These are phyloP conservation scores for Chloroidium sp. DNA, from an alignment of 163 green algal genomes.

Conservation along the genomic window DNA sequence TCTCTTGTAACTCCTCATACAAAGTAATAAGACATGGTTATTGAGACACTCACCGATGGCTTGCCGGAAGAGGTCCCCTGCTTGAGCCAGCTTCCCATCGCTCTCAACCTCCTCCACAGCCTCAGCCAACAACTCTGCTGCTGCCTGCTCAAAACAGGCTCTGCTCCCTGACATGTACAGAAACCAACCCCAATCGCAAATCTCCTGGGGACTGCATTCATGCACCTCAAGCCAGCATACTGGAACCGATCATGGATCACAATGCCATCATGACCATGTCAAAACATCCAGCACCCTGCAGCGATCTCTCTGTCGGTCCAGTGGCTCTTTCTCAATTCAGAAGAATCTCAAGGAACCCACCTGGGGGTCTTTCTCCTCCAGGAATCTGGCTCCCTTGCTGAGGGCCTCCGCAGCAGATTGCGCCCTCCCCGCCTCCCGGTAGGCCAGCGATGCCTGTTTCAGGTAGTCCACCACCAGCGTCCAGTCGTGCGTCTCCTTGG, in stretches of 20 bases:
- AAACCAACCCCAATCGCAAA: no score
- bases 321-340: no score
- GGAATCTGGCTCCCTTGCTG: conserved; percentile 31
- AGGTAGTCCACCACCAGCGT: conserved; percentile 7
- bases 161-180: not conserved
- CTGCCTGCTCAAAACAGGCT: conserved; percentile 14
- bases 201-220: no score
- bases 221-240: no score
- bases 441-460: conserved; percentile 19
- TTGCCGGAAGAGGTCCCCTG: conserved; percentile 45
- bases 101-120: conserved; percentile 57
- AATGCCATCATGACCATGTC: no score
- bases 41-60: conserved; percentile 12
- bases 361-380: conserved; percentile 43
- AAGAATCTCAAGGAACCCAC: no score
- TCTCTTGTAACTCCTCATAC: not conserved
- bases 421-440: conserved; percentile 28
- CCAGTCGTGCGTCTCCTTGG: not conserved
- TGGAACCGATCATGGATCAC: no score
- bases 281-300: no score
- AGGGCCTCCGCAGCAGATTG: conserved; percentile 44
- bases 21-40: not conserved
- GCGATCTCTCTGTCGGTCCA: no score
- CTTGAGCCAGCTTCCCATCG: conserved; percentile 38
- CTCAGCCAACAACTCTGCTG: conserved; percentile 40